Evolutionary conservation across 2,329 filamentous ascomycete species (phyloP).

Genomic region (Cytospora chrysosperma): DNA sequence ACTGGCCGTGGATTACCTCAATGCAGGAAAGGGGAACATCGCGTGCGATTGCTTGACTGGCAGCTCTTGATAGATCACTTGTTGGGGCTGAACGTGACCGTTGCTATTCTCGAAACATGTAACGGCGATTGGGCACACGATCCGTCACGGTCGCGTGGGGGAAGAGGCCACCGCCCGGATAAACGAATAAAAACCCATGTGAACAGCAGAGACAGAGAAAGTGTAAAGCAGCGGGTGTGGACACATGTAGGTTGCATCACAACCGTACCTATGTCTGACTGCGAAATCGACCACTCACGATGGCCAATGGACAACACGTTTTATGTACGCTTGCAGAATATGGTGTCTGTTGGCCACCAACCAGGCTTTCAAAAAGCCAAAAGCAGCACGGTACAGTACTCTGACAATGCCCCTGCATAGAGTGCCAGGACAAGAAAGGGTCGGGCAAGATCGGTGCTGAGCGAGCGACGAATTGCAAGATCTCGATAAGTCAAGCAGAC

Average conservation of each 20-base stretch:
- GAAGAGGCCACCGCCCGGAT: not conserved
- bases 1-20: not conserved
- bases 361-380: not conserved
- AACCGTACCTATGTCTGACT: not conserved
- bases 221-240: no score
- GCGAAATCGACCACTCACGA: not conserved
- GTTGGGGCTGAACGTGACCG: not conserved
- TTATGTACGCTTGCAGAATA: not conserved
- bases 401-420: not conserved
- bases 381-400: no score
- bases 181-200: not conserved
- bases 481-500: not conserved
- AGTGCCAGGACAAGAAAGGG: not conserved
- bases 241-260: not conserved
- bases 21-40: not conserved
- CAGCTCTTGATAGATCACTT: no score
- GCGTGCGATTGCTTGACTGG: not conserved
- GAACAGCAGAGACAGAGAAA: not conserved
- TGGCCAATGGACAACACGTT: constrained; percentile 2
- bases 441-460: not conserved
- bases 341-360: not conserved
- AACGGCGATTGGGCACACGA: not conserved
- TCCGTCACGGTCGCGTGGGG: not conserved
- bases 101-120: not conserved
- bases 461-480: not conserved